phyloP scores from a whole-genome alignment of 2,329 filamentous ascomycete species.

The Zasmidium angulare region DNA sequence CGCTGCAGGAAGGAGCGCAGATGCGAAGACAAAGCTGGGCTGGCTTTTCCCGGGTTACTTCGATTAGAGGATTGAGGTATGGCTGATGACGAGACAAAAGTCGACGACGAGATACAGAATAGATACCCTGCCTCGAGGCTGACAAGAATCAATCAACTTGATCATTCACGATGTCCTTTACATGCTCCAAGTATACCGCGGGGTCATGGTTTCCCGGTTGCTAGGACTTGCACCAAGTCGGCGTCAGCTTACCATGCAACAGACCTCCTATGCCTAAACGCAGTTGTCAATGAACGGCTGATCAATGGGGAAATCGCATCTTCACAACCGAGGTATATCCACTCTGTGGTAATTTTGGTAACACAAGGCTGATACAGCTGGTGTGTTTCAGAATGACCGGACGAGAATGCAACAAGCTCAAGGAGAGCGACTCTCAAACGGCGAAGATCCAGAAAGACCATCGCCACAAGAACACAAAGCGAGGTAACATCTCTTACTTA shows the following conservation, averaged over 20 bases:
- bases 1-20: constrained; percentile 67
- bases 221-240: too few species aligned
- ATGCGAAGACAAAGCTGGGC: constrained; percentile 75
- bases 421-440: neutral
- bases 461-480: neutral
- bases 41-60: constrained; percentile 88
- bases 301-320: neutral
- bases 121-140: constrained; percentile 11
- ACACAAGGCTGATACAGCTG: neutral
- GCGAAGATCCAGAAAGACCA: neutral
- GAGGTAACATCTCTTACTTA: too few species aligned
- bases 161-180: neutral
- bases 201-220: too few species aligned
- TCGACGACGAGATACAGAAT: neutral
- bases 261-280: too few species aligned
- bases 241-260: too few species aligned
- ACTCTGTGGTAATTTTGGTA: too few species aligned
- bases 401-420: neutral
- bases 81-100: neutral
- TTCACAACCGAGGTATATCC: neutral
- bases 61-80: constrained; percentile 32
- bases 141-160: constrained; percentile 1
- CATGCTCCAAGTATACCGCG: too few species aligned
- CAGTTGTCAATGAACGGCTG: too few species aligned
- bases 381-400: neutral